These are phyloP conservation scores for Naganishia onofrii DNA, from an alignment of 768 basidiomycete species.

Conservation along the genomic window DNA sequence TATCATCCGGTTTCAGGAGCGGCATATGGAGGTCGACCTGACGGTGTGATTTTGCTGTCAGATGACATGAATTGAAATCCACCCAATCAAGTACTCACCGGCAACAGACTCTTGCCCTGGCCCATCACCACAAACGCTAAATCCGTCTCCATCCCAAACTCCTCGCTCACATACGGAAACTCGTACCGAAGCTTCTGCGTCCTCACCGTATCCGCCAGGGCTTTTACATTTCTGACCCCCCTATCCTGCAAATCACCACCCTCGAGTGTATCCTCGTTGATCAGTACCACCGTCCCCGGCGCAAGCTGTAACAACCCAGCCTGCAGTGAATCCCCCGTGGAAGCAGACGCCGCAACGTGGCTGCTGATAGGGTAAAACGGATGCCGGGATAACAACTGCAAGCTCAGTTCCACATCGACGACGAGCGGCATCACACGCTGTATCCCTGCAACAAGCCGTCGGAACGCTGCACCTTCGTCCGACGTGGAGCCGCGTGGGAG, in stretches of 20 bases:
- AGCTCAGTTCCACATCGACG: slow-evolving; percentile 36
- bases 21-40: slow-evolving; percentile 36
- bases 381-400: slow-evolving; percentile 39
- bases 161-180: slow-evolving; percentile 47
- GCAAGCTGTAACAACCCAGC: slow-evolving; percentile 47
- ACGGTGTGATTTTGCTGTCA: background rate
- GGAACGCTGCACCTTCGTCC: slow-evolving; percentile 1
- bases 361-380: slow-evolving; percentile 34
- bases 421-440: slow-evolving; percentile 34
- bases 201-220: slow-evolving; percentile 37
- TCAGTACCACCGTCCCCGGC: slow-evolving; percentile 38
- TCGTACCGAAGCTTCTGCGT: slow-evolving; percentile 46
- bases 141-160: slow-evolving; percentile 48
- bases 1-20: background rate
- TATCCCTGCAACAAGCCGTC: slow-evolving; percentile 19
- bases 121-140: slow-evolving; percentile 40
- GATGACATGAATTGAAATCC: background rate
- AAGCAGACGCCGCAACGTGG: slow-evolving; percentile 33
- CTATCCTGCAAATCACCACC: slow-evolving; percentile 46
- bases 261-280: slow-evolving; percentile 48
- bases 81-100: slow-evolving; percentile 35
- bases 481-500: slow-evolving; percentile 11
- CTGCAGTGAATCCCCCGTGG: slow-evolving; percentile 30
- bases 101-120: slow-evolving; percentile 47
- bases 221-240: slow-evolving; percentile 45